Conservation (phyloP, 2,329 filamentous ascomycete genomes). For the Colletotrichum sp. region DNA sequence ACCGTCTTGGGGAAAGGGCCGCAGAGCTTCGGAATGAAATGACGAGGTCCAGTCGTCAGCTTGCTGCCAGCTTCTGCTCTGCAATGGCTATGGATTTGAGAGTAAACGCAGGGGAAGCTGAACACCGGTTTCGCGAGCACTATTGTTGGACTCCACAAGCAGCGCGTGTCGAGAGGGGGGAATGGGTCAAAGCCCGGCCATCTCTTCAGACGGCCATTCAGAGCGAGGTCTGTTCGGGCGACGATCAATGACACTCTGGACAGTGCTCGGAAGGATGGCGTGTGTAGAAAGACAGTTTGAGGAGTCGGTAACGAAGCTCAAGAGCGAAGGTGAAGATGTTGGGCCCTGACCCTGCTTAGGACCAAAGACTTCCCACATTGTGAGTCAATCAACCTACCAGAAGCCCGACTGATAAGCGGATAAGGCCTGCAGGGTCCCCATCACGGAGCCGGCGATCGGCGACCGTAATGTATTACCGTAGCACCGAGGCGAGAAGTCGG, state of each 20-base stretch:
- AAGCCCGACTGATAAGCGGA: conserved; percentile 14
- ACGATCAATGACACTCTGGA: neutral
- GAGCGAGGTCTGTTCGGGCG: neutral
- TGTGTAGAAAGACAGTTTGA: neutral
- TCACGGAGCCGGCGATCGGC: conserved; percentile 5
- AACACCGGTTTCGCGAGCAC: neutral
- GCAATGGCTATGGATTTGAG: neutral
- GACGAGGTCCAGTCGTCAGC: neutral
- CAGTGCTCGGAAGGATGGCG: neutral
- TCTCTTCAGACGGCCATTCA: conserved; percentile 14
- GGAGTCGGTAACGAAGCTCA: neutral
- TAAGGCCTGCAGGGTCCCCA: conserved; percentile 3
- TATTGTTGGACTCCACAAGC: neutral
- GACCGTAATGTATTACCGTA: conserved; percentile 17
- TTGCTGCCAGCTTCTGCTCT: neutral
- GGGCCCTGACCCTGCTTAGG: neutral
- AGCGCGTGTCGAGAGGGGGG: neutral
- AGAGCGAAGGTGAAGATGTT: neutral
- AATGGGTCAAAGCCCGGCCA: conserved; percentile 15
- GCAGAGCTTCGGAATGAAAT: neutral
- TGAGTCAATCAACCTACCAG: conserved; percentile 17
- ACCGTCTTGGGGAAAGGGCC: neutral
- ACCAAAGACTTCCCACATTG: conserved; percentile 9
- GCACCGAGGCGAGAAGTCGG: conserved; percentile 15
- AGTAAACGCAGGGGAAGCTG: neutral